phyloP scores from a whole-genome alignment of 2,329 filamentous ascomycete genomes.

The Hansfordia pulvinata region DNA sequence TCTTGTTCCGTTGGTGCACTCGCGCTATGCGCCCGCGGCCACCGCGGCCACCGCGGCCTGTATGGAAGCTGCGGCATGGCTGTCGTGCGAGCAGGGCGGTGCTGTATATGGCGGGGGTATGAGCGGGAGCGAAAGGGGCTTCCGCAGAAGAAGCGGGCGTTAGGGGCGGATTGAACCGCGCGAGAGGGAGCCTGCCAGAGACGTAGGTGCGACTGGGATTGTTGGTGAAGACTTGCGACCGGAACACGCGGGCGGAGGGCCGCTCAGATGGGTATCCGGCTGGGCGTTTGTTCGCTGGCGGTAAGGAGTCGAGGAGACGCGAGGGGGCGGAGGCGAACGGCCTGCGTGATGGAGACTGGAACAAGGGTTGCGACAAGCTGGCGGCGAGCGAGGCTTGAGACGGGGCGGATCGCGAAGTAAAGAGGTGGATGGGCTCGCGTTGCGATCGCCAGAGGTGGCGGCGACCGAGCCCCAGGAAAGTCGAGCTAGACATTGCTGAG shows the following conservation, averaged over 20 bases:
- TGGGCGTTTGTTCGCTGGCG: no score
- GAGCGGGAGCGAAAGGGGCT: constrained; percentile 22
- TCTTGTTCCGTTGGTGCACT: constrained; percentile 15
- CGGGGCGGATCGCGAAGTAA: constrained; percentile 10
- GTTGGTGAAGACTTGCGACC: constrained; percentile 18
- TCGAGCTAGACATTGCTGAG: constrained; percentile 18
- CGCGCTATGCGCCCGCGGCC: constrained; percentile 7
- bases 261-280: constrained; percentile 12
- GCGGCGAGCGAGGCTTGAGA: constrained; percentile 10
- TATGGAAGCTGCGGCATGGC: constrained; percentile 21
- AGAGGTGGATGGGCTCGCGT: constrained; percentile 13
- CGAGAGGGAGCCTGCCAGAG: constrained; percentile 38
- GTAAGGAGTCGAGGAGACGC: no score
- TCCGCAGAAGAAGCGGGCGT: constrained; percentile 23
- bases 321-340: no score
- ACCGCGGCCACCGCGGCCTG: no score
- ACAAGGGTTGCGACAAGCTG: no score
- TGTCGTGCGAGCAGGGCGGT: constrained; percentile 20
- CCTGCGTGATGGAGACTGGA: no score
- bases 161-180: constrained; percentile 27
- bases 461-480: constrained; percentile 15
- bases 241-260: constrained; percentile 13
- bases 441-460: constrained; percentile 16
- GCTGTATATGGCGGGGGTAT: constrained; percentile 19
- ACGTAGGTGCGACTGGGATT: constrained; percentile 36